Base-by-base conservation (phyloP, 2,329 filamentous ascomycete species). In the Coleophoma cylindrospora region DNA sequence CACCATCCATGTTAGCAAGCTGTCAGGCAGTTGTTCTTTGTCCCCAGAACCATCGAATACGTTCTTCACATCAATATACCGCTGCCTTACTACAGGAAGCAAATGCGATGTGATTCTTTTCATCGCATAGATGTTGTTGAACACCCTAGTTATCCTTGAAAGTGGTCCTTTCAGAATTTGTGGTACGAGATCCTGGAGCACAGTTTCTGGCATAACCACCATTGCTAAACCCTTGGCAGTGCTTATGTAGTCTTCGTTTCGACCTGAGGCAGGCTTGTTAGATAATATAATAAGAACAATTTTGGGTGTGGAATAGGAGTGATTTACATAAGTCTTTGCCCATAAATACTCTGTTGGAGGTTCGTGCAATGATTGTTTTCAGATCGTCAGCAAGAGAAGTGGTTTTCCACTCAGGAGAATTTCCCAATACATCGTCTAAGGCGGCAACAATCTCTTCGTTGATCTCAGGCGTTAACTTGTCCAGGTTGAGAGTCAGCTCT, bases 401-500 rank as follows among this genome's bases (percentile, higher is more conserved):
- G 13, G 41, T 32, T 44, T 33, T 44, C 41, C 41, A 44, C 15
- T 44, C 41, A 34, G 9, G 41, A 44, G 41, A 44, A 12, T 32
- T 4, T 44, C 41, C 41, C 27, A 44, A 33, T 44, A 44, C 41
- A 5, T 44, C 41, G 34, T 44, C 41, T 33, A 44, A 8, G 15
- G 41, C 41, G 9, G 19, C n/a, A 44, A 44, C 41, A 44, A 44
- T 44, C 41, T 44, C 41, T n/a, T 44, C 41, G 21, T 32, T 44
- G 5, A 44, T 44, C 32, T 12, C 21, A 44, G 41, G 15, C 19
- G 41, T 44, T 32, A 44, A 44, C 21, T 44, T 44, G 41, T 44
- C 41, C 41, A 44, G 41, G n/a, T 44, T 44, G 41, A 44, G 41
- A 44, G 41, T 34, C 41, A 44, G 41, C 41, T 44, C 41, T 34